Evolutionary conservation across 2,329 filamentous ascomycete species (phyloP).

Genomic region (Coleophoma eucalyptorum): DNA sequence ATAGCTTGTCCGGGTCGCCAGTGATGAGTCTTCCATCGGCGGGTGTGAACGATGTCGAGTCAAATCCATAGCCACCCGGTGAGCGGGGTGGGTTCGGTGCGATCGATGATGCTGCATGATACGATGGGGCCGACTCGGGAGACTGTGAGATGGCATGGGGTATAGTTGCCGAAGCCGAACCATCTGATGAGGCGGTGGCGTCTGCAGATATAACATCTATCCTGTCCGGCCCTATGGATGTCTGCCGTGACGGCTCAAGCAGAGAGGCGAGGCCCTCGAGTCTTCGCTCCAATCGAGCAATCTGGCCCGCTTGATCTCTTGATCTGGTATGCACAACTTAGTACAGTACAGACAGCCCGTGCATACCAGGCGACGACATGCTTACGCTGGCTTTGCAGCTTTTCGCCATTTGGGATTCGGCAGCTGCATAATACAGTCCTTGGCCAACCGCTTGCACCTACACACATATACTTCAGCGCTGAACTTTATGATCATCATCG

Average conservation of each 20-base stretch:
- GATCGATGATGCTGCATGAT: too few relatives aligned
- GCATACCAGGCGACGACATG: too few relatives aligned
- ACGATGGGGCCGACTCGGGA: too few relatives aligned
- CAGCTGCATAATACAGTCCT: not conserved
- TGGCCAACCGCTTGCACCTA: not conserved
- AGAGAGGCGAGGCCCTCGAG: not conserved
- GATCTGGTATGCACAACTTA: not conserved
- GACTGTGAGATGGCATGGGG: too few relatives aligned
- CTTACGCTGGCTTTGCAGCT: not conserved
- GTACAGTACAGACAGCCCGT: not conserved
- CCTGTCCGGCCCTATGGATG: not conserved
- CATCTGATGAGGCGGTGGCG: too few relatives aligned
- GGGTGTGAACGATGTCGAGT: too few relatives aligned
- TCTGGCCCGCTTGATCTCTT: not conserved
- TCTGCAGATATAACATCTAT: too few relatives aligned
- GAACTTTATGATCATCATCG: not conserved
- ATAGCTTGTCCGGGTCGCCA: slow-evolving; percentile 1
- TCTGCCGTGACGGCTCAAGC: not conserved
- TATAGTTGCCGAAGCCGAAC: too few relatives aligned
- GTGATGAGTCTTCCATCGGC: too few relatives aligned
- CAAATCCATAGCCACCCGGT: too few relatives aligned
- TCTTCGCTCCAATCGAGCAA: slow-evolving; percentile 2
- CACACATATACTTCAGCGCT: not conserved
- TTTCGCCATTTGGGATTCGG: not conserved
- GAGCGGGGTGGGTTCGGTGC: too few relatives aligned